Conservation (phyloP, 257 asterid species). For the Striga asiatica region DNA sequence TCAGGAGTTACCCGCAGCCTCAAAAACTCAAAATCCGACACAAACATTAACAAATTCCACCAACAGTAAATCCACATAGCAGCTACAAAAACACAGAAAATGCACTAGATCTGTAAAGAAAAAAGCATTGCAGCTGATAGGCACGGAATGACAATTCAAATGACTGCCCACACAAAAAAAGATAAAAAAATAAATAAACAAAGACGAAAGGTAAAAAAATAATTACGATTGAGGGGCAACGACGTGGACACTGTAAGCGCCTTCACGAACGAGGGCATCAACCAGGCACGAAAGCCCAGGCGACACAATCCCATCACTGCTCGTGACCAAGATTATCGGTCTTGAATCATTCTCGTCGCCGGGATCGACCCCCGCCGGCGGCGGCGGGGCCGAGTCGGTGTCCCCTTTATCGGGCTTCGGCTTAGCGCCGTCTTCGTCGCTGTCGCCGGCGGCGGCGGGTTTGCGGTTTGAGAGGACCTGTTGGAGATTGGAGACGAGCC, state of each 20-base stretch:
- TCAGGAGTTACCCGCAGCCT: too few relatives aligned
- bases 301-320: slow-evolving; percentile 82
- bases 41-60: not conserved
- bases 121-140: not conserved
- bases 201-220: too few relatives aligned
- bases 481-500: slow-evolving; percentile 77
- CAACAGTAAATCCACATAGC: not conserved
- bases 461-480: slow-evolving; percentile 55
- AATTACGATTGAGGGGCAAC: slow-evolving; percentile 62
- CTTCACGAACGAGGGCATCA: slow-evolving; percentile 31
- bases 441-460: too few relatives aligned
- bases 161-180: not conserved
- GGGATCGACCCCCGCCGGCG: slow-evolving; percentile 25
- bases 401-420: slow-evolving; percentile 17
- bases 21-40: not conserved
- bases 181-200: not conserved
- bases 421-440: slow-evolving; percentile 18
- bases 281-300: slow-evolving; percentile 56
- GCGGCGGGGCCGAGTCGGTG: slow-evolving; percentile 25
- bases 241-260: slow-evolving; percentile 35
- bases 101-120: slow-evolving; percentile 12
- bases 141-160: too few relatives aligned
- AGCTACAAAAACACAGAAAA: slow-evolving; percentile 8
- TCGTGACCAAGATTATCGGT: slow-evolving; percentile 69
- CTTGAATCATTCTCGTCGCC: slow-evolving; percentile 29